These are phyloP conservation scores for Trichoderma gracile DNA, from an alignment of 2,329 filamentous ascomycete genomes.

Conservation along the genomic window DNA sequence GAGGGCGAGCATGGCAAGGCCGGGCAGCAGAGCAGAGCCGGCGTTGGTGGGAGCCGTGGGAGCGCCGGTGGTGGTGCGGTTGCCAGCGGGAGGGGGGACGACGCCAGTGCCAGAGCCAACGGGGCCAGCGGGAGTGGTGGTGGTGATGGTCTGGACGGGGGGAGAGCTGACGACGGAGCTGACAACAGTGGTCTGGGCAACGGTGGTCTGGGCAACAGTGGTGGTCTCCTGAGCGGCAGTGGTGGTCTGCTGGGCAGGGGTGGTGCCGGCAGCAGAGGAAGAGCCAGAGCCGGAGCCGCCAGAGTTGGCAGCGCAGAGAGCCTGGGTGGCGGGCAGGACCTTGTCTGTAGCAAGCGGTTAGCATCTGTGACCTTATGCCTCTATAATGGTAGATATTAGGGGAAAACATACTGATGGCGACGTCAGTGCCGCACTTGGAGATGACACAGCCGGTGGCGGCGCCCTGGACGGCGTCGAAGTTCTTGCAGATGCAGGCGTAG, in stretches of 20 bases:
- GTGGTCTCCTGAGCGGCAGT: background rate
- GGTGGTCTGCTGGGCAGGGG: conserved; percentile 27
- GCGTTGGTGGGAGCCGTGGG: conserved; percentile 31
- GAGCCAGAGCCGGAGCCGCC: background rate
- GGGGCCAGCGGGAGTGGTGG: conserved; percentile 11
- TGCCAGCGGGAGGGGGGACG: conserved; percentile 20
- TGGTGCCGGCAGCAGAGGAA: conserved; percentile 20
- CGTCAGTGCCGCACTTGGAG: conserved; percentile 39
- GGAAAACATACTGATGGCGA: conserved; percentile 42
- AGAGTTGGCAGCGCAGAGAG: conserved; percentile 35
- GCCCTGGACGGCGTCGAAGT: conserved; percentile 38
- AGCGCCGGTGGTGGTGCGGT: conserved; percentile 22
- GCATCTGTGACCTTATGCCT: too few species aligned
- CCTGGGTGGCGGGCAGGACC: conserved; percentile 43
- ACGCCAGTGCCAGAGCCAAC: conserved; percentile 5
- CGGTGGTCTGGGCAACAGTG: conserved; percentile 1
- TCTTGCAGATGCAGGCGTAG: conserved; percentile 40
- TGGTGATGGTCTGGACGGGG: background rate
- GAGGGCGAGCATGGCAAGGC: conserved; percentile 38
- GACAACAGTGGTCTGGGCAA: conserved; percentile 7
- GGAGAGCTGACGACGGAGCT: background rate
- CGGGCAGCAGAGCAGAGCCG: conserved; percentile 38
- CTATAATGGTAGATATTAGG: too few species aligned
- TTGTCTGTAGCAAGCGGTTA: conserved; percentile 34
- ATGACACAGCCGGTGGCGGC: conserved; percentile 42